Conservation (phyloP, 306 rosid genomes). For the Delonix regia region DNA sequence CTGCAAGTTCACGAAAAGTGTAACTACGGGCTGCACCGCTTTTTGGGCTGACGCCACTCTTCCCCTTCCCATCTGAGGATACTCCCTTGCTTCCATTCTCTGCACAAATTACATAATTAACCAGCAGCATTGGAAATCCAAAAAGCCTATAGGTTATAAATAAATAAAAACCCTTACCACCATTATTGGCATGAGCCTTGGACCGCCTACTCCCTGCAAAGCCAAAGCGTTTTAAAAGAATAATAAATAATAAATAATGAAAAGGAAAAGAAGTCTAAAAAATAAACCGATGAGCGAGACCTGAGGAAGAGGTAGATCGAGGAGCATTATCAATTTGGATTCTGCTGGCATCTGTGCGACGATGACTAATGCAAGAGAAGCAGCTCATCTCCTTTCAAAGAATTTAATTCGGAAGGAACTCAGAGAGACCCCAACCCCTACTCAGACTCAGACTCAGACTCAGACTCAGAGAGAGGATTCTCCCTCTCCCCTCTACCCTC, state of each 20-base stretch:
- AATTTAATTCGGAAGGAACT: background rate
- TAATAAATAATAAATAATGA: background rate
- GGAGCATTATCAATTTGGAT: constrained; percentile 44
- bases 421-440: too few species aligned
- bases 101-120: background rate
- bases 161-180: constrained; percentile 3
- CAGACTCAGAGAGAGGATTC: background rate
- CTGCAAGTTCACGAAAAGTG: constrained; percentile 78
- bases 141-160: background rate
- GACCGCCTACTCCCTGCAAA: constrained; percentile 2
- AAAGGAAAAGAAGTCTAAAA: background rate
- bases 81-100: background rate
- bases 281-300: background rate
- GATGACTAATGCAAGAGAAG: constrained; percentile 44
- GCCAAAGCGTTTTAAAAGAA: background rate
- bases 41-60: constrained; percentile 35
- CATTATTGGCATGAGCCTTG: background rate
- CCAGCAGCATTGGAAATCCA: background rate
- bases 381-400: constrained; percentile 42
- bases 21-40: constrained; percentile 42
- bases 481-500: background rate
- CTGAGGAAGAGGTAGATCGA: constrained; percentile 15
- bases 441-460: background rate
- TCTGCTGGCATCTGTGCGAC: constrained; percentile 49
- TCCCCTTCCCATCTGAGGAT: constrained; percentile 20